Percentiles rank a stretch among this genome's conserved stretches.
These are phyloP conservation scores for Ambrosia hybrid DNA, from an alignment of 140 eudicot species.

Conservation along the genomic window DNA sequence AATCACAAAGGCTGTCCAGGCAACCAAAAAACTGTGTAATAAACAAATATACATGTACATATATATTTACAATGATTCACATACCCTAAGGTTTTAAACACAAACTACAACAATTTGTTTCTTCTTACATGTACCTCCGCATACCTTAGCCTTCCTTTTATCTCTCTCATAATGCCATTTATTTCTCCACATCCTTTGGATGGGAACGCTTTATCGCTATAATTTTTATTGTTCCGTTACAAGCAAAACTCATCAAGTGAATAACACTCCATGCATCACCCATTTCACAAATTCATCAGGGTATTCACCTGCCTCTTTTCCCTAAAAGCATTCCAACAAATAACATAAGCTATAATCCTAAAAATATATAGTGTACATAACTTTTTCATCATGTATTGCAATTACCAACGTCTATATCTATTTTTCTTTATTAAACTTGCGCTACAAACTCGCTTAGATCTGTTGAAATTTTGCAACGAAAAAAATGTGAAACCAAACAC, in stretches of 20 bases:
- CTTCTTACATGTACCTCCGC: background rate
- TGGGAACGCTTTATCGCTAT: constrained; percentile 27
- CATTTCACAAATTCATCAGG: constrained; percentile 59
- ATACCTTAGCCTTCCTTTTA: background rate
- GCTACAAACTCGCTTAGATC: no score
- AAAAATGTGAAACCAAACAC: no score
- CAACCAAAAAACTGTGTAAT: constrained; percentile 6
- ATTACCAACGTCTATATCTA: no score
- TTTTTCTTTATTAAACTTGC: no score
- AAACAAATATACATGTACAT: constrained; percentile 17
- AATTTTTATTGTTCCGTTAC: constrained; percentile 20
- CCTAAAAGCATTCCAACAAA: constrained; percentile 6
- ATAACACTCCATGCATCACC: constrained; percentile 64
- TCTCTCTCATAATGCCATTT: constrained; percentile 26
- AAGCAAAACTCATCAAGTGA: constrained; percentile 45
- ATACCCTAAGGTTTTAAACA: constrained; percentile 26
- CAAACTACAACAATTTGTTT: constrained; percentile 18
- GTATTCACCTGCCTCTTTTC: constrained; percentile 39
- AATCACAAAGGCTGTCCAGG: background rate
- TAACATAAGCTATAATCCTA: background rate
- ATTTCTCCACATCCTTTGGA: constrained; percentile 70
- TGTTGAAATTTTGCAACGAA: no score
- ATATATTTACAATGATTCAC: constrained; percentile 41
- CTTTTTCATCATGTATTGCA: no score
- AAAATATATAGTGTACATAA: background rate